A percentile compares a stretch with the other conserved stretches of the same genome.
Evolutionary conservation across 306 rosid genomes (phyloP).

Genomic region (Herpetospermum pedunculosum): DNA sequence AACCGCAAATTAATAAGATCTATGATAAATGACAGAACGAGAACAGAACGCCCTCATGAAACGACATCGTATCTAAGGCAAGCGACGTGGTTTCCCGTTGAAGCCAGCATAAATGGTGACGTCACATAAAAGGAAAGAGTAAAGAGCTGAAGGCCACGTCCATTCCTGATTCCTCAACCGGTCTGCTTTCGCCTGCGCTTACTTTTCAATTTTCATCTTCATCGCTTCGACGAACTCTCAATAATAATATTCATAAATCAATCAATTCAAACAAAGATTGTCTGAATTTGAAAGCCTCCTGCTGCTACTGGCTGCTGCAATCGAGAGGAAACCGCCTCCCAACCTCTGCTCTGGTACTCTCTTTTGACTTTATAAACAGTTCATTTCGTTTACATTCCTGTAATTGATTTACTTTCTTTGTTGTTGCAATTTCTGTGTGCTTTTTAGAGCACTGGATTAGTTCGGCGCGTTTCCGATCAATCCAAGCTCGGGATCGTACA

Average conservation of each 20-base stretch:
- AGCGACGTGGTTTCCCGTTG: not conserved
- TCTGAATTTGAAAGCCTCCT: conserved; percentile 21
- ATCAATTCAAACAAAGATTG: not conserved
- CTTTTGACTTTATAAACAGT: not conserved
- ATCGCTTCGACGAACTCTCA: no score
- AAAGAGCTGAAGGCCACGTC: no score
- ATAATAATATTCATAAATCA: not conserved
- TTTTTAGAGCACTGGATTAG: conserved; percentile 1
- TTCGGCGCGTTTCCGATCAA: conserved; percentile 1
- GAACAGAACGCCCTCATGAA: not conserved
- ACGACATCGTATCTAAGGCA: not conserved
- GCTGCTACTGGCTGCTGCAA: conserved; percentile 23
- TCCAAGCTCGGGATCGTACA: not conserved
- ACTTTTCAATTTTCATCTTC: not conserved
- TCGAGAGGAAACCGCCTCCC: conserved; percentile 33
- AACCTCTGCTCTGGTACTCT: not conserved
- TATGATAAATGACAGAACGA: no score
- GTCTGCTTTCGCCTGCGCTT: not conserved
- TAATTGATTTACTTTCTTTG: not conserved
- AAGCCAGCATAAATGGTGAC: not conserved
- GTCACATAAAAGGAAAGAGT: no score
- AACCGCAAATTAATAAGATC: no score
- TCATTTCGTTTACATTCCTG: not conserved
- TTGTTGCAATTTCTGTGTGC: not conserved
- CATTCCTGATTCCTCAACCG: no score